Conservation (phyloP, 495 filamentous ascomycete species). For the Usnea hakonensis region DNA sequence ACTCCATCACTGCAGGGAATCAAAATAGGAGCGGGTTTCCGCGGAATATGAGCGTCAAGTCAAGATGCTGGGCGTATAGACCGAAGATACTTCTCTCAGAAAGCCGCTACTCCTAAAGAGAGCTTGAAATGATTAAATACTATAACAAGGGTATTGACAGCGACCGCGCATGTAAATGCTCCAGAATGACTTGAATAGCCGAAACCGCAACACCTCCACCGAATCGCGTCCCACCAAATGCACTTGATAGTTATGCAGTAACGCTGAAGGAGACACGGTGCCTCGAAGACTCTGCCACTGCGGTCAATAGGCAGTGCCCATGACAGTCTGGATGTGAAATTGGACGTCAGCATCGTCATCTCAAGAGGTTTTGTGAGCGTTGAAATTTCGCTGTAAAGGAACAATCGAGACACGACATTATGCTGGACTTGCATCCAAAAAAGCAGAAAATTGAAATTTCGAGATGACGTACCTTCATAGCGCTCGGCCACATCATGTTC, state of each 20-base stretch:
- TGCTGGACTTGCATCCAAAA: background rate
- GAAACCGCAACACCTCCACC: background rate
- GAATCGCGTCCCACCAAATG: background rate
- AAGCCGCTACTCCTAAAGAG: no score
- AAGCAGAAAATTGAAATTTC: background rate
- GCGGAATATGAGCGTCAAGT: no score
- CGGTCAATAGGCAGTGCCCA: background rate
- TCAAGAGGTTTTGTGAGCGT: background rate
- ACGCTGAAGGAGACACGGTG: background rate
- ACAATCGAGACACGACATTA: background rate
- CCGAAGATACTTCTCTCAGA: no score
- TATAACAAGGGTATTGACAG: background rate
- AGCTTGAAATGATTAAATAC: background rate
- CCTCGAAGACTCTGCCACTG: background rate
- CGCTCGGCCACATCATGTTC: slow-evolving; percentile 21
- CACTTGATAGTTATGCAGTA: background rate
- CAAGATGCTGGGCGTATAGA: no score
- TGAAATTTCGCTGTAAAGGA: background rate
- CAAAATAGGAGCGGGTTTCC: no score
- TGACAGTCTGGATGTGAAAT: background rate
- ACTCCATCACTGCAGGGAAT: no score
- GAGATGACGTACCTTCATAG: background rate
- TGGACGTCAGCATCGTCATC: background rate
- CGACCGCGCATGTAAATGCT: background rate
- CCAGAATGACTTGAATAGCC: background rate